Base-by-base conservation (phyloP, 1,284 basidiomycete species). In the Ceratobasidium sp. region DNA sequence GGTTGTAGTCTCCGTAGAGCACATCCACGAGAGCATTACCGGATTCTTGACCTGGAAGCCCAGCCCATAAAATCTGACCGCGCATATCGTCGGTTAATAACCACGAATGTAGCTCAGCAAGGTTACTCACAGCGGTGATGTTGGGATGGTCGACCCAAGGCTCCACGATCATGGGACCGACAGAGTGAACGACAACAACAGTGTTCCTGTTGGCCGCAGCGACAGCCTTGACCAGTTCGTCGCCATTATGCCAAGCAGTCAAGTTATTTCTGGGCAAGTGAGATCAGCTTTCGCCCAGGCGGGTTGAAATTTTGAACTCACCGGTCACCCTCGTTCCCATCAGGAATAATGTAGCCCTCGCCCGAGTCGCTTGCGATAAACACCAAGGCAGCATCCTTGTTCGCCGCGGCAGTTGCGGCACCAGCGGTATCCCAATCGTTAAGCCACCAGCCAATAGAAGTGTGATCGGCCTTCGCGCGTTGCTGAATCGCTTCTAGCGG, bases 1-100 rank as follows among this genome's bases (percentile, higher is more conserved):
- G 92, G 77, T 90, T 93, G 76, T 84, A 86, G 17, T 78, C 80
- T 5, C 88, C 89, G 74, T 87, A 92, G 1, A 92, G 79, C 10
- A 92, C 83, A 74, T 93, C 91, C 0, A 85, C 83, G 29, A 95
- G 80, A 0, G 88, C 79, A 76, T 92, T 92, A 7, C 86, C 86
- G 27, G 81, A 75, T 73, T 85, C 85, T 75, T 87, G 86, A 2
- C 86, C 86, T 12, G 84, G 84, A 72, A 84, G 86, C 74, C 84
- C 86, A 15, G 83, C 82, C 78, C 85, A 84, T 27, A 86, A 64
- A 8, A 85, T 71, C 0, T 83, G 65, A 20, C 38, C 35, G 35
- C 47, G 32, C 6, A 57, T 31, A 69, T 8, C 81, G n/a, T n/a
- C 74, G 70, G 56, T 57, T 43, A 47, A 27, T 22, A 31, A 38